These are phyloP conservation scores for Fusarium tupiense DNA, from an alignment of 2,329 filamentous ascomycete species.

Conservation along the genomic window DNA sequence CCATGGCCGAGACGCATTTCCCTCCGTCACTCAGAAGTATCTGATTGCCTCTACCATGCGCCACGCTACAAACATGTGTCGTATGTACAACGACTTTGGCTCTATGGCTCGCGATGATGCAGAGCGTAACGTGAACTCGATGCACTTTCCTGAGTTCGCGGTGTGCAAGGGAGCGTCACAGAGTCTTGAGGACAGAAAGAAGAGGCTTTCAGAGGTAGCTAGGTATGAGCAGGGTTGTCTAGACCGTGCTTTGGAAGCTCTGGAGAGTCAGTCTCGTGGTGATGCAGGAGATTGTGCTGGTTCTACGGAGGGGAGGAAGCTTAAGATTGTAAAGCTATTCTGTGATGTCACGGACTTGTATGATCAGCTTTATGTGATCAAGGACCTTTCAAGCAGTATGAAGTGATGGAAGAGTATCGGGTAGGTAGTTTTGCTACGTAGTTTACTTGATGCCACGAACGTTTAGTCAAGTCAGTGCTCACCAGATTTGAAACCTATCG, in stretches of 20 bases:
- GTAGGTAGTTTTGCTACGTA: rapidly evolving
- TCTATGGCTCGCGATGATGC: neutral
- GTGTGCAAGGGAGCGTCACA: rapidly evolving
- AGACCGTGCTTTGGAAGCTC: neutral
- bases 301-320: neutral
- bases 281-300: no score
- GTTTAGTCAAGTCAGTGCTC: neutral
- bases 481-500: rapidly evolving
- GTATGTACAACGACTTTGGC: slow-evolving; percentile 5
- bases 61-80: neutral
- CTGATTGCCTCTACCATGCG: neutral
- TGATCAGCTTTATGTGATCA: neutral
- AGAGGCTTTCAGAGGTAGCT: neutral
- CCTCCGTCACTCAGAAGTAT: neutral
- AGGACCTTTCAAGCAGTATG: neutral
- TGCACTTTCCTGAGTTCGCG: neutral
- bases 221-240: neutral
- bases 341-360: neutral
- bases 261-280: neutral
- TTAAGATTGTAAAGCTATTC: neutral
- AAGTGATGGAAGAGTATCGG: rapidly evolving
- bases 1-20: neutral
- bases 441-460: rapidly evolving
- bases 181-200: neutral
- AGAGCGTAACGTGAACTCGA: neutral